Evolutionary conservation across 805 yeast species (phyloP), one percentile per base, ranked within the genome.

Genomic region (Wickerhamiella galacta): DNA sequence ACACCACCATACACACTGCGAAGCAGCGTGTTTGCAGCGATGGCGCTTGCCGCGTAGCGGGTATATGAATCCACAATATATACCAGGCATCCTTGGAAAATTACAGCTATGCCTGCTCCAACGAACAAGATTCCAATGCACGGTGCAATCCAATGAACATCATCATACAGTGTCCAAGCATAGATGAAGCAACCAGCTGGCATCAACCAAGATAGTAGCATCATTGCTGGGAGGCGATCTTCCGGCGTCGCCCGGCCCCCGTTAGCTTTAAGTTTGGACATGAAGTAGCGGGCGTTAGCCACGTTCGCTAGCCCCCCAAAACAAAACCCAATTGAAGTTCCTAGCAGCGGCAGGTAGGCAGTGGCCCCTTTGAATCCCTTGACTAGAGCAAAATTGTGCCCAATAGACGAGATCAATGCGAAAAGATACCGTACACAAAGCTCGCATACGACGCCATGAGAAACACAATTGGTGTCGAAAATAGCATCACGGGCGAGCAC

Each of bases 401-500:
- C 60, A 8, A 61, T 51, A 2, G 63, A 57, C 3, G 63, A 52
- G 39, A 64, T 53, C 20, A 53, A 49, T 31, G 63, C 43, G 61
- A 64, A 38, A 63, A 43, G 18, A 63, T 45, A 2, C 68, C 68
- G 39, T 53, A 65, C 14, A 60, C 61, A 39, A 58, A 64, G 23
- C 60, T 49, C 16, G 61, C 61, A 49, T 55, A 64, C 19, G 51
- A 28, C 16, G 64, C 58, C 28, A 63, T 42, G 38, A 58, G 43
- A 16, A 56, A 46, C 30, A 62, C 50, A 32, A 63, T 60, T 0
- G 68, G 68, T 10, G 66, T 64, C 14, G 69, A 54, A 12, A 72
- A 71, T 57, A 87, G 80, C 43, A 70, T 72, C 40, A 87, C 57
- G 96, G 96, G 46, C 95, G 68, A 44, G 70, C 56, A 35, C 85